Conservation (phyloP, 345 rosid genomes). For the Eucalyptus curtisii region DNA sequence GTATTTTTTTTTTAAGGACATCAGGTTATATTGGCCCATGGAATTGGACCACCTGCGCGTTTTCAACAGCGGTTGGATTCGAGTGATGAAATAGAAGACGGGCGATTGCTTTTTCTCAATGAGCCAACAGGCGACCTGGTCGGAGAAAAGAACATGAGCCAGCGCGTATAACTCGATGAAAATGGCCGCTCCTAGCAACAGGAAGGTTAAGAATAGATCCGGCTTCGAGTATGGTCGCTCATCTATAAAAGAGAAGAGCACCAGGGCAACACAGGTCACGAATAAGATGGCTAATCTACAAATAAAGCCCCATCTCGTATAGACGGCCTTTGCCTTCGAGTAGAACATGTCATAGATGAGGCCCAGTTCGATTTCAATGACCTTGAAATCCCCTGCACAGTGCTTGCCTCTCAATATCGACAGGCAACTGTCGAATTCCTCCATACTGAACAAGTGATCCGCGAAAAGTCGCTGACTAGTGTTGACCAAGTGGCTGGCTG, state of each 20-base stretch:
- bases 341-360: conserved; percentile 27
- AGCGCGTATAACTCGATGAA: neutral
- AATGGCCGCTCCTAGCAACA: conserved; percentile 1
- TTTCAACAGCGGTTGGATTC: accelerated
- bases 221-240: neutral
- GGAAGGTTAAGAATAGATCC: neutral
- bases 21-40: neutral
- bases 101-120: neutral
- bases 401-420: neutral
- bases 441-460: neutral
- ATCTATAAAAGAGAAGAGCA: neutral
- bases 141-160: neutral
- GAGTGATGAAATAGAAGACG: accelerated
- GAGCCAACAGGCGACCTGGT: neutral
- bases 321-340: conserved; percentile 25
- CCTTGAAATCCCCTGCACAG: neutral
- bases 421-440: neutral
- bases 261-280: neutral
- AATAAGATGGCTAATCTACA: neutral
- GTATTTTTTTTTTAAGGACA: neutral
- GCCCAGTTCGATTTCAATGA: conserved; percentile 22
- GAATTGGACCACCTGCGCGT: neutral
- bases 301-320: neutral
- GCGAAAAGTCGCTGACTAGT: neutral
- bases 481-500: accelerated